Conservation (phyloP, 352 stramenopile species). For the Phytopythium oedochilum region DNA sequence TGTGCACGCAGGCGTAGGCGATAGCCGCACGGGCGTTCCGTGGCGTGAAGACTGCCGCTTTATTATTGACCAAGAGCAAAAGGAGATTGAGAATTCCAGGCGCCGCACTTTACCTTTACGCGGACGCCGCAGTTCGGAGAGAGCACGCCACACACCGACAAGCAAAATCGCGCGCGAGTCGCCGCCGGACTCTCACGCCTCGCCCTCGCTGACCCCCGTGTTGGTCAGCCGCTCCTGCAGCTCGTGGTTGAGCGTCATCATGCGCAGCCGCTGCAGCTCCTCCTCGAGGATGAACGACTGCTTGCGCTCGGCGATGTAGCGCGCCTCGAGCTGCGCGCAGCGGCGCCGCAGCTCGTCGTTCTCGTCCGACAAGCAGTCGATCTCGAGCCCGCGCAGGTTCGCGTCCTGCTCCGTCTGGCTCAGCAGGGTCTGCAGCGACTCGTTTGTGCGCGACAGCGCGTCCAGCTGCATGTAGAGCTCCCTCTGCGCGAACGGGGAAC, state of each 20-base stretch:
- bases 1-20: slow-evolving; percentile 37
- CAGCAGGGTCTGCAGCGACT: slow-evolving; percentile 60
- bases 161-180: background rate
- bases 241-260: slow-evolving; percentile 38
- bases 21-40: background rate
- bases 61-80: background rate
- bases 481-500: slow-evolving; percentile 18
- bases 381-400: slow-evolving; percentile 55
- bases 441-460: slow-evolving; percentile 48
- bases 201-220: background rate
- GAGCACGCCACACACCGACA: background rate
- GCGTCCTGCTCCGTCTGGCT: slow-evolving; percentile 57
- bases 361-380: slow-evolving; percentile 71
- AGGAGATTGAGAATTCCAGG: background rate
- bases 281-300: slow-evolving; percentile 56
- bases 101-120: slow-evolving; percentile 2
- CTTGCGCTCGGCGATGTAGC: slow-evolving; percentile 70
- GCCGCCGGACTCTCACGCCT: background rate
- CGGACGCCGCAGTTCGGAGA: background rate
- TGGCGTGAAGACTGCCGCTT: background rate
- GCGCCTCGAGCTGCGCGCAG: slow-evolving; percentile 50
- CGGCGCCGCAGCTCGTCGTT: slow-evolving; percentile 71
- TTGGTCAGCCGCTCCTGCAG: slow-evolving; percentile 23
- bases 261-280: slow-evolving; percentile 52
- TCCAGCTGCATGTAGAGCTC: slow-evolving; percentile 60